Evolutionary conservation across 2,329 filamentous ascomycete species (phyloP).

Genomic region (Ophiostoma sp.): DNA sequence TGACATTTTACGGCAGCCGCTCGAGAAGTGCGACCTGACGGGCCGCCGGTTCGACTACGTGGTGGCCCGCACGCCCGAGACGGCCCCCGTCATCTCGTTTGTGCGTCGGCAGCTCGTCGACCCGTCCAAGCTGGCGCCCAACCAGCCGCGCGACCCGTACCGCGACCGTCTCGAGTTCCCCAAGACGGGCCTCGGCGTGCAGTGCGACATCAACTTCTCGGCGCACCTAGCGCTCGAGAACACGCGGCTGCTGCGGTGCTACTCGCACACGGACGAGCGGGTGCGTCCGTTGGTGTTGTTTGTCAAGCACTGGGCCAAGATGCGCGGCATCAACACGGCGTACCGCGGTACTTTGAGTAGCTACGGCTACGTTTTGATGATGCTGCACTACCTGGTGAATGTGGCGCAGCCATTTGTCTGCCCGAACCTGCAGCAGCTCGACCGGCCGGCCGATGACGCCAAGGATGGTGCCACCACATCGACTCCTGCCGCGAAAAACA

Average conservation of each 20-base stretch:
- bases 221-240: conserved; percentile 83
- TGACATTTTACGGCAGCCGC: conserved; percentile 47
- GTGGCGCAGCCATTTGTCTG: conserved; percentile 77
- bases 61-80: conserved; percentile 42
- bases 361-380: conserved; percentile 91
- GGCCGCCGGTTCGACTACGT: conserved; percentile 36
- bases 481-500: conserved; percentile 25
- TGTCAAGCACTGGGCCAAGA: conserved; percentile 88
- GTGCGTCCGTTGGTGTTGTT: conserved; percentile 80
- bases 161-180: conserved; percentile 72
- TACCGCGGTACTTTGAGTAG: conserved; percentile 85
- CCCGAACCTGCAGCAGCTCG: conserved; percentile 73
- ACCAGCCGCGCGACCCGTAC: conserved; percentile 56
- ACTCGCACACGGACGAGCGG: conserved; percentile 74
- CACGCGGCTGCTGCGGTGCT: conserved; percentile 78
- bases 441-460: conserved; percentile 43
- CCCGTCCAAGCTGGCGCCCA: conserved; percentile 51
- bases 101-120: conserved; percentile 48
- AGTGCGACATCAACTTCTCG: conserved; percentile 90
- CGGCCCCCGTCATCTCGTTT: conserved; percentile 41
- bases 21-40: conserved; percentile 30
- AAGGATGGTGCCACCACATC: conserved; percentile 33
- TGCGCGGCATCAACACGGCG: conserved; percentile 79
- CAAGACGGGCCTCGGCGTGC: conserved; percentile 73
- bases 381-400: conserved; percentile 86